A percentile compares a stretch with the other conserved stretches of the same genome.
These are phyloP conservation scores for Gorgonomyces haynaldii DNA, from an alignment of 192 early-diverging fungal species.

Conservation along the genomic window DNA sequence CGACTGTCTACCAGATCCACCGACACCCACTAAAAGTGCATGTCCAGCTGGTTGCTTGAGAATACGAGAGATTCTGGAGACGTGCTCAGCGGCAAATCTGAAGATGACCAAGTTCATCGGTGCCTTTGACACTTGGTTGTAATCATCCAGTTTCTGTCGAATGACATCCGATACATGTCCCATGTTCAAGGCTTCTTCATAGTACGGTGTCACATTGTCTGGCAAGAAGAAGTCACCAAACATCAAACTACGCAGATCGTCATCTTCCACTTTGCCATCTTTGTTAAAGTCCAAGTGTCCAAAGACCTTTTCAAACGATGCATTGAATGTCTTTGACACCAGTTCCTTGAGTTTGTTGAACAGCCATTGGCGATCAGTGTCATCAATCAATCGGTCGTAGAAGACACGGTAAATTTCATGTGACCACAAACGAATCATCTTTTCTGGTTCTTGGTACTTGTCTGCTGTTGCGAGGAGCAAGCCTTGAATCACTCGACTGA, in stretches of 20 bases:
- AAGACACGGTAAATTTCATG: slow-evolving; percentile 48
- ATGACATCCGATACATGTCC: slow-evolving; percentile 36
- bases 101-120: slow-evolving; percentile 53
- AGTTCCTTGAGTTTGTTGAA: slow-evolving; percentile 37
- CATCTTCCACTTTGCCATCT: slow-evolving; percentile 44
- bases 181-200: slow-evolving; percentile 40
- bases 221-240: slow-evolving; percentile 47
- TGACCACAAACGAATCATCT: slow-evolving; percentile 44
- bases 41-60: slow-evolving; percentile 48
- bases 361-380: slow-evolving; percentile 41
- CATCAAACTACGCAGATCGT: slow-evolving; percentile 47
- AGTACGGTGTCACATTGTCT: slow-evolving; percentile 31
- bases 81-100: slow-evolving; percentile 48
- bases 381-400: slow-evolving; percentile 48
- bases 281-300: slow-evolving; percentile 36
- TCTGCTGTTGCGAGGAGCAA: slow-evolving; percentile 34
- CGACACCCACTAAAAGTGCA: slow-evolving; percentile 45
- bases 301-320: slow-evolving; percentile 36
- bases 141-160: slow-evolving; percentile 40
- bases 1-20: slow-evolving; percentile 43
- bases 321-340: slow-evolving; percentile 27
- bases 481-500: slow-evolving; percentile 46
- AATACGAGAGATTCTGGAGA: slow-evolving; percentile 45
- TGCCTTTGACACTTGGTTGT: slow-evolving; percentile 42
- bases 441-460: slow-evolving; percentile 27